These are phyloP conservation scores for Phytophthora pseudosyringae DNA, from an alignment of 352 stramenopile genomes.

Conservation along the genomic window DNA sequence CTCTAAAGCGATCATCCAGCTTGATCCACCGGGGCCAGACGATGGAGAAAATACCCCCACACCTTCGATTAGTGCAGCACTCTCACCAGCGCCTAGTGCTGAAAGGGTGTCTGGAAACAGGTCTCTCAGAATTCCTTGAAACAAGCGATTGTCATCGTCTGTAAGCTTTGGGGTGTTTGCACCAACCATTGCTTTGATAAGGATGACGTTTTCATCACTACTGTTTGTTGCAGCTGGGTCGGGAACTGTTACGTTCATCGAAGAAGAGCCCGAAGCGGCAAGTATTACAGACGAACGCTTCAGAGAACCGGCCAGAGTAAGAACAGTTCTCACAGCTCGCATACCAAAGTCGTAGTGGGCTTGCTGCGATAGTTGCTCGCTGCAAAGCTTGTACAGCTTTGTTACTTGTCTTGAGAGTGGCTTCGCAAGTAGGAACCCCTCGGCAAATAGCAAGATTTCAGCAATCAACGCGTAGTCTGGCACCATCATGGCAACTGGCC, in stretches of 20 bases:
- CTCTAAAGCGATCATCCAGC: conserved; percentile 62
- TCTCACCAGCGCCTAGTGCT: conserved; percentile 21
- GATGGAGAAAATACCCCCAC: conserved; percentile 20
- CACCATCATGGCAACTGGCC: conserved; percentile 90
- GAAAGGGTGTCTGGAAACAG: conserved; percentile 75
- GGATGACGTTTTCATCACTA: conserved; percentile 70
- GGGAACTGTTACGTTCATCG: conserved; percentile 4
- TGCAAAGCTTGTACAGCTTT: conserved; percentile 85
- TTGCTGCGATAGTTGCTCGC: conserved; percentile 86
- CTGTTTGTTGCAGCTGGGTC: conserved; percentile 11
- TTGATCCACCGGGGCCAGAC: neutral
- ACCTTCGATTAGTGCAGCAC: conserved; percentile 26
- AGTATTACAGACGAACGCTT: conserved; percentile 43
- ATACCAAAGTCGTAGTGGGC: conserved; percentile 91
- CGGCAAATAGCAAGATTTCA: conserved; percentile 85
- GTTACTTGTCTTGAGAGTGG: conserved; percentile 72
- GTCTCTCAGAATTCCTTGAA: conserved; percentile 89
- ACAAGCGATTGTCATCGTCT: conserved; percentile 88
- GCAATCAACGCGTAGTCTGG: conserved; percentile 86
- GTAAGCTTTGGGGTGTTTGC: conserved; percentile 93
- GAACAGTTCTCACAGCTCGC: conserved; percentile 82
- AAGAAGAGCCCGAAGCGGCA: conserved; percentile 1
- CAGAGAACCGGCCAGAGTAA: conserved; percentile 78
- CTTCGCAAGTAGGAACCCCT: conserved; percentile 77
- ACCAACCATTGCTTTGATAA: conserved; percentile 95